These are phyloP conservation scores for Sanghuangporus weigelae DNA, from an alignment of 1,284 basidiomycete species.

Conservation along the genomic window DNA sequence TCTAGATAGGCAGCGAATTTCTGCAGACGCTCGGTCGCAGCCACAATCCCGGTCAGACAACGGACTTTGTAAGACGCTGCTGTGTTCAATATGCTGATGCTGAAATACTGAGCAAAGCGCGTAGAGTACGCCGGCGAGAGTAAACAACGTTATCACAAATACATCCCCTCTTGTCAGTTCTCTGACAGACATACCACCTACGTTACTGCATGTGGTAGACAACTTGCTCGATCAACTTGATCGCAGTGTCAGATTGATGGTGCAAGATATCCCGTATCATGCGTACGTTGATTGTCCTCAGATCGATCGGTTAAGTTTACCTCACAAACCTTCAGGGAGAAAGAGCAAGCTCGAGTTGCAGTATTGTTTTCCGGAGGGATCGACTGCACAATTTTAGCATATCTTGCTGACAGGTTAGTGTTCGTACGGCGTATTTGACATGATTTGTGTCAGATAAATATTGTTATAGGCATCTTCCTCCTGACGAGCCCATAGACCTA, in stretches of 20 bases:
- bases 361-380: conserved; percentile 96
- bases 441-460: background rate
- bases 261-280: conserved; percentile 48
- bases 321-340: conserved; percentile 14
- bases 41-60: background rate
- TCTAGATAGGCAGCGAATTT: background rate
- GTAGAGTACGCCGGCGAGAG: conserved; percentile 40
- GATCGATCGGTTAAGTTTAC: background rate
- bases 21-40: background rate
- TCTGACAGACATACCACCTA: conserved; percentile 41
- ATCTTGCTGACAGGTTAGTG: conserved; percentile 67
- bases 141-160: conserved; percentile 45
- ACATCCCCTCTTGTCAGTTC: conserved; percentile 32
- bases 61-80: background rate
- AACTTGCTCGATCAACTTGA: conserved; percentile 49
- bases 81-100: background rate
- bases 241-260: conserved; percentile 53
- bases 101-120: background rate
- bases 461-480: conserved; percentile 24
- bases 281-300: conserved; percentile 27
- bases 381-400: conserved; percentile 84
- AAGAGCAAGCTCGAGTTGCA: conserved; percentile 59
- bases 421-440: background rate
- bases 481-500: conserved; percentile 83
- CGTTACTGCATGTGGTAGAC: conserved; percentile 43